A percentile compares a stretch with the other conserved stretches of the same genome.
Conservation (phyloP, 176 grass and related monocot genomes). For the Aegilops umbellulata region DNA sequence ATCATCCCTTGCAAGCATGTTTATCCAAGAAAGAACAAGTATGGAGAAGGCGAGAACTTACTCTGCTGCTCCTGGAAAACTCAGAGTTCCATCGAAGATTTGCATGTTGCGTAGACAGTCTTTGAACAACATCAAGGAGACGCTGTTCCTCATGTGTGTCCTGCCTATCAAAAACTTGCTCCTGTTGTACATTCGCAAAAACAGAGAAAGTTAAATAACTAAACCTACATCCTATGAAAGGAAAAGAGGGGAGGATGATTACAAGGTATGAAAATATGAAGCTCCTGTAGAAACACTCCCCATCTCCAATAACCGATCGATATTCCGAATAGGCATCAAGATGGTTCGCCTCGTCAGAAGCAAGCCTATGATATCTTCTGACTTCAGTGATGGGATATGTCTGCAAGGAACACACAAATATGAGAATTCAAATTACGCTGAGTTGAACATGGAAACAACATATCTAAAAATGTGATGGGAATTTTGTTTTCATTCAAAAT, state of each 20-base stretch:
- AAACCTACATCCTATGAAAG: conserved; percentile 21
- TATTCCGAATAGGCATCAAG: not conserved
- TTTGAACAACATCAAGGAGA: conserved; percentile 29
- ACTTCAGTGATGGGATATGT: not conserved
- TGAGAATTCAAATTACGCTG: conserved; percentile 1
- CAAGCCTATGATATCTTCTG: not conserved
- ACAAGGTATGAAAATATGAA: conserved; percentile 55
- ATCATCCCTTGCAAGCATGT: conserved; percentile 1
- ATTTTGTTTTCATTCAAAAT: not conserved
- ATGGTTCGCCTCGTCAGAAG: not conserved
- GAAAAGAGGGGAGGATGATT: conserved; percentile 5
- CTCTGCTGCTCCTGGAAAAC: conserved; percentile 11
- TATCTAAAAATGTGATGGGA: not conserved
- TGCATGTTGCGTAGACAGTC: conserved; percentile 6
- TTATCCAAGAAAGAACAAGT: conserved; percentile 5
- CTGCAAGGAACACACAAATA: conserved; percentile 23
- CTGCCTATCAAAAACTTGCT: conserved; percentile 44
- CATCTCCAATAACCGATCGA: conserved; percentile 29
- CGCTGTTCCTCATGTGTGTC: conserved; percentile 34
- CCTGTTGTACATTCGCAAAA: conserved; percentile 22
- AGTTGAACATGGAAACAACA: conserved; percentile 1
- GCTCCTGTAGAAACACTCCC: conserved; percentile 51
- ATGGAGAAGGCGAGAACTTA: not conserved
- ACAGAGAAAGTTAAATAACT: conserved; percentile 10
- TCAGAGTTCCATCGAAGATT: conserved; percentile 10